Base-by-base conservation (phyloP, 2,329 filamentous ascomycete genomes). In the Exophiala spinifera region DNA sequence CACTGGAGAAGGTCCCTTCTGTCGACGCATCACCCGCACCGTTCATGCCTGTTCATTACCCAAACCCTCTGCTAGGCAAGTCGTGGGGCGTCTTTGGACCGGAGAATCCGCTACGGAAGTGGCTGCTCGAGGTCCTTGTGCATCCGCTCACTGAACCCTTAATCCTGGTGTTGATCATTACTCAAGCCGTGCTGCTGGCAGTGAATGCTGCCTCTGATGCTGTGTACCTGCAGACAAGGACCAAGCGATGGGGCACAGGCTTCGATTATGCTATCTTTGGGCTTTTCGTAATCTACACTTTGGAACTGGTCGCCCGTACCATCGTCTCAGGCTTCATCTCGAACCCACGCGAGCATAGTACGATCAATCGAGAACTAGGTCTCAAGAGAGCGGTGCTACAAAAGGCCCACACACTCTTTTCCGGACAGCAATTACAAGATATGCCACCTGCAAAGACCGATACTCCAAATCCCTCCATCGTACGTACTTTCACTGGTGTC, bases 321-420 rank as follows among this genome's bases (percentile, higher is more conserved):
- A 86, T 99, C 56, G 95, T 99, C 0, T 99, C 94, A 0, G 95
- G 94, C 0, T 88, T 99, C 64, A 79, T 99, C 28, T 77, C 95
- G 61, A 99, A 99, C 67, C 88, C 94, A 1, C 76, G 84, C 7
- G 91, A 96, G 67, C 96, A 96, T 70, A 96, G 89, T 70, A 95
- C 91, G 4, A 88, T 95, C 58, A 88, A 95, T 69, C 83, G 89
- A 49, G 82, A 86, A 61, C 78, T 86, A 28, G 89, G 91, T 10
- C 72, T 96, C 7, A 84, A 83, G 49, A 84, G 86, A 60, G 88
- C 87, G 10, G 76, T 96, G 17, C 75, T 83, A 39, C 85, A 89
- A 57, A 91, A 91, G 71, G 88, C 89, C 56, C 83, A 84, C 56
- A 80, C 83, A 19, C 79, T 96, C 20, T 95, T 97, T 67, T 84